A percentile compares a stretch with the other conserved stretches of the same genome.
These are phyloP conservation scores for Eragrostis nindensis DNA, from an alignment of 176 grass and related monocot species.

Conservation along the genomic window DNA sequence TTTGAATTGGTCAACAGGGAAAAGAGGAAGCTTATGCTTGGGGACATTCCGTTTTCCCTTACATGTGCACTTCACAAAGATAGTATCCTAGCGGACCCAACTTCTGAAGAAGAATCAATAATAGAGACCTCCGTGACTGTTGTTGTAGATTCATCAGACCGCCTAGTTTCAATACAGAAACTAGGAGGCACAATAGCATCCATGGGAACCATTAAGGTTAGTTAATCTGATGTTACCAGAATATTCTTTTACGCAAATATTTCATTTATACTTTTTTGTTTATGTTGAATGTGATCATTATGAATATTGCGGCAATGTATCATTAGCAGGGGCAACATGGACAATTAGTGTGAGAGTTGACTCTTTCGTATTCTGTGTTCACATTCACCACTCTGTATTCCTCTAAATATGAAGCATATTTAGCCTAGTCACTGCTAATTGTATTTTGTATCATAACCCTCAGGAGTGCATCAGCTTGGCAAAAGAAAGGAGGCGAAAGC, in stretches of 20 bases:
- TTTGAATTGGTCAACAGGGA: conserved; percentile 90
- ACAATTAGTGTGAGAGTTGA: neutral
- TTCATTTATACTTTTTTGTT: neutral
- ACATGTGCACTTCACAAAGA: conserved; percentile 77
- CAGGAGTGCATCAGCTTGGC: conserved; percentile 70
- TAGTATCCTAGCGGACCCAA: conserved; percentile 73
- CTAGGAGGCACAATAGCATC: conserved; percentile 63
- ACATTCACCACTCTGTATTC: neutral
- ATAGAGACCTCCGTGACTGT: conserved; percentile 73
- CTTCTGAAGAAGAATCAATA: conserved; percentile 78
- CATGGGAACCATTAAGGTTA: conserved; percentile 68
- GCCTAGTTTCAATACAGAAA: conserved; percentile 76
- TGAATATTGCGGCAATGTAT: conserved; percentile 27
- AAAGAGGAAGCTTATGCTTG: conserved; percentile 77
- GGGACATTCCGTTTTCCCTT: conserved; percentile 72
- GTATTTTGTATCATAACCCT: neutral
- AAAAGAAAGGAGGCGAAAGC: conserved; percentile 54
- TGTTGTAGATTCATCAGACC: conserved; percentile 61
- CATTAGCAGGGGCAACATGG: neutral
- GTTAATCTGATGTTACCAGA: conserved; percentile 9
- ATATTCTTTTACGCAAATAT: neutral
- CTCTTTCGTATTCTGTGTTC: neutral
- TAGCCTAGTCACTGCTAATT: neutral
- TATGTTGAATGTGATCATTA: neutral
- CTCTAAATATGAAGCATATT: neutral